phyloP scores from a whole-genome alignment of 495 filamentous ascomycete genomes.

The Astrocystis sublimbata region DNA sequence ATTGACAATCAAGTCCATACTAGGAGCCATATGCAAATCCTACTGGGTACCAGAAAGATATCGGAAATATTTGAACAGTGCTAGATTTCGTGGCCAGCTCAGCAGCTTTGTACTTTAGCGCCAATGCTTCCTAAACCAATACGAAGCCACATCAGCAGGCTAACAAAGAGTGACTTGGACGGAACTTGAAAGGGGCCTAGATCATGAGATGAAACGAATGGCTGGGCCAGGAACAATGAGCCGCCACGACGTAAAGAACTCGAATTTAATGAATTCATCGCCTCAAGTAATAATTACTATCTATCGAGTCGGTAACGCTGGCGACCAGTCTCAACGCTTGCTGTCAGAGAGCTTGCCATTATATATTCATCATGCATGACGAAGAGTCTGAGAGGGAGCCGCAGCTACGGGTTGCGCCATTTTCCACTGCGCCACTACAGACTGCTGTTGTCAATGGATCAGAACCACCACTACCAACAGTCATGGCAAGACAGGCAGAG shows the following conservation, averaged over 20 bases:
- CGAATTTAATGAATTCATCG: neutral
- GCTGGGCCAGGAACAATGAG: constrained; percentile 26
- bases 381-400: constrained; percentile 19
- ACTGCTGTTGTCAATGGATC: constrained; percentile 13
- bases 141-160: neutral
- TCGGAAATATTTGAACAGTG: neutral
- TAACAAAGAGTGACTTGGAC: constrained; percentile 20
- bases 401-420: constrained; percentile 25
- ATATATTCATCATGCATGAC: constrained; percentile 20
- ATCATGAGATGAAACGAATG: neutral
- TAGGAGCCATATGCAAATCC: neutral
- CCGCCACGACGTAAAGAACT: constrained; percentile 6
- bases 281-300: no score
- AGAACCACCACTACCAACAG: constrained; percentile 19
- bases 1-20: no score
- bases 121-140: constrained; percentile 9
- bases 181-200: neutral
- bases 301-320: neutral
- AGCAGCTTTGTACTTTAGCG: constrained; percentile 10
- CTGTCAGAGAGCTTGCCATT: neutral
- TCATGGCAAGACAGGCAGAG: neutral
- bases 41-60: neutral
- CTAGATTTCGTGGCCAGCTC: neutral
- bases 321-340: no score
- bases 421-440: constrained; percentile 22